Evolutionary conservation across 495 filamentous ascomycete genomes (phyloP).

Genomic region (Penicillium mononematosum): DNA sequence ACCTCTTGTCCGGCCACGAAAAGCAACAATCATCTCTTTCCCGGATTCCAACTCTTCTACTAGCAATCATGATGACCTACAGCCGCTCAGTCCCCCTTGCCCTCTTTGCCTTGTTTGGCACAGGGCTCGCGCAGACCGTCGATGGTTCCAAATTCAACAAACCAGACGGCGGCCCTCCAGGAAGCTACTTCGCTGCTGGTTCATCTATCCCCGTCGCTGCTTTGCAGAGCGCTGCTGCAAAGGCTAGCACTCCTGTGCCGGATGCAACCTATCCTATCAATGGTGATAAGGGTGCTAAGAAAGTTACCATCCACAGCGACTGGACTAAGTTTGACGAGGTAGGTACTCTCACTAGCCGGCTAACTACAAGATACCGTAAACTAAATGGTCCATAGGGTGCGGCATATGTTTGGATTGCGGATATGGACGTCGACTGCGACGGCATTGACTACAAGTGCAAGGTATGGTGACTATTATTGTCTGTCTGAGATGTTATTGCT

Average conservation of each 20-base stretch:
- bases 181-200: slow-evolving; percentile 32
- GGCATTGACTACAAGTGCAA: slow-evolving; percentile 35
- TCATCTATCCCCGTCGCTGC: slow-evolving; percentile 27
- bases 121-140: slow-evolving; percentile 21
- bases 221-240: slow-evolving; percentile 28
- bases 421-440: slow-evolving; percentile 46
- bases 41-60: background rate
- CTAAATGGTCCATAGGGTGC: slow-evolving; percentile 26
- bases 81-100: slow-evolving; percentile 2
- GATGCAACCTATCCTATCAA: slow-evolving; percentile 30
- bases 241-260: slow-evolving; percentile 25
- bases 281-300: slow-evolving; percentile 12
- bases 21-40: background rate
- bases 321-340: slow-evolving; percentile 31
- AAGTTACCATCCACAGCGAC: slow-evolving; percentile 35
- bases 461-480: slow-evolving; percentile 7
- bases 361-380: background rate
- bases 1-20: background rate
- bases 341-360: background rate
- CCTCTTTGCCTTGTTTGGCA: slow-evolving; percentile 14
- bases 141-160: slow-evolving; percentile 28
- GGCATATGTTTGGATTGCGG: slow-evolving; percentile 35
- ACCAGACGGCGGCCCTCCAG: slow-evolving; percentile 28
- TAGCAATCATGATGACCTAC: slow-evolving; percentile 7
- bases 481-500: background rate